phyloP scores from a whole-genome alignment of 371 early-diverging fungal species.

The Apophysomyces variabilis region DNA sequence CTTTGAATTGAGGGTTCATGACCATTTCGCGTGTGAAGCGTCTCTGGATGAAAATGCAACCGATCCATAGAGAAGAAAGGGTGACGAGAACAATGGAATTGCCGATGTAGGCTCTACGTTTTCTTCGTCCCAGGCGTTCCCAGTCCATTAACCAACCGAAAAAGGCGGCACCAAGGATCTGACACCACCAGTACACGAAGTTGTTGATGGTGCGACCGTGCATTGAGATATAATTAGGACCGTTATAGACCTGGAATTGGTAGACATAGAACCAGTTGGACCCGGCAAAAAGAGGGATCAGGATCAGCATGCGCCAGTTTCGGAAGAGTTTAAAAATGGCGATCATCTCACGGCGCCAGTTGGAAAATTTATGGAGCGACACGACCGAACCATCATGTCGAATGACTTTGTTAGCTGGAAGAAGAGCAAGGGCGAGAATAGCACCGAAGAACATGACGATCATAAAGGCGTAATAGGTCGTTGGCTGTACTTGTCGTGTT shows the following conservation, averaged over 20 bases:
- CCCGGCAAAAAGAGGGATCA: slow-evolving; percentile 72
- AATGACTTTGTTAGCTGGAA: slow-evolving; percentile 65
- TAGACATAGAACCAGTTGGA: slow-evolving; percentile 83
- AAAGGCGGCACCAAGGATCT: slow-evolving; percentile 66
- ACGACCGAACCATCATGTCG: slow-evolving; percentile 71
- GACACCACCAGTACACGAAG: slow-evolving; percentile 71
- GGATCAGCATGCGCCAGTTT: slow-evolving; percentile 66
- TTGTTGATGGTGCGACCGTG: slow-evolving; percentile 73
- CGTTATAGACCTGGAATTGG: slow-evolving; percentile 55
- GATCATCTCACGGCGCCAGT: slow-evolving; percentile 54
- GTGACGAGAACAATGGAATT: slow-evolving; percentile 47
- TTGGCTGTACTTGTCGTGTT: slow-evolving; percentile 67
- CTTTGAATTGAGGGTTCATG: slow-evolving; percentile 12
- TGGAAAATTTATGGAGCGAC: slow-evolving; percentile 60
- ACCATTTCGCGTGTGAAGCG: slow-evolving; percentile 42
- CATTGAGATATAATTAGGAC: slow-evolving; percentile 55
- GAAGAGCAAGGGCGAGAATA: slow-evolving; percentile 53
- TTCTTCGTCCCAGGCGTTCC: slow-evolving; percentile 42
- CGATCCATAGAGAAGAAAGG: slow-evolving; percentile 37
- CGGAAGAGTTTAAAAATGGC: slow-evolving; percentile 63
- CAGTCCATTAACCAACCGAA: slow-evolving; percentile 65
- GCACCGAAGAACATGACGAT: slow-evolving; percentile 69
- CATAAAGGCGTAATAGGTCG: slow-evolving; percentile 73
- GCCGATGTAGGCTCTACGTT: slow-evolving; percentile 61
- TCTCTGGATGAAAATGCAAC: slow-evolving; percentile 55